Evolutionary conservation across 345 rosid species (phyloP).

Genomic region (Brassica juncea): DNA sequence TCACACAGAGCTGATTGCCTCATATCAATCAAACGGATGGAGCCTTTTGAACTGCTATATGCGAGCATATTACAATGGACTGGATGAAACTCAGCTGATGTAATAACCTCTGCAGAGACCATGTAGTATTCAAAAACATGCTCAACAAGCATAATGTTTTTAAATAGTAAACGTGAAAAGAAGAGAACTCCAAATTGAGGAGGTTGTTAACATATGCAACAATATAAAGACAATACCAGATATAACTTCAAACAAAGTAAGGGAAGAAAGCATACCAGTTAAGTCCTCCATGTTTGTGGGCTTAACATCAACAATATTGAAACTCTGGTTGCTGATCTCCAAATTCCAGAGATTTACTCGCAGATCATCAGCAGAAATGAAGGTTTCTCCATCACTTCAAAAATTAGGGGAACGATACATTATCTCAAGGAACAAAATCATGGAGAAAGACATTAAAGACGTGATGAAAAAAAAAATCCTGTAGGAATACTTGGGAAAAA

Average conservation of each 20-base stretch:
- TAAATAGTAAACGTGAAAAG: conserved; percentile 1
- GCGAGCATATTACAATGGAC: conserved; percentile 89
- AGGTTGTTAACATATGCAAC: conserved; percentile 4
- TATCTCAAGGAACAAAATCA: conserved; percentile 14
- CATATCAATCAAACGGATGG: conserved; percentile 95
- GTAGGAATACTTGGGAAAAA: conserved; percentile 3
- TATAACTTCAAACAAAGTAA: not conserved
- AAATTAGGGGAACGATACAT: conserved; percentile 9
- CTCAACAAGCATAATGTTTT: not conserved
- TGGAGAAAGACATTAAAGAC: not conserved
- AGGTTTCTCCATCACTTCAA: conserved; percentile 92
- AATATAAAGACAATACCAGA: not conserved
- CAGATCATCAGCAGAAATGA: conserved; percentile 97
- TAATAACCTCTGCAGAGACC: conserved; percentile 88
- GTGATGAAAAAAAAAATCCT: too few relatives aligned
- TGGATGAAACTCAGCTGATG: conserved; percentile 99
- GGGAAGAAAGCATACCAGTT: conserved; percentile 59
- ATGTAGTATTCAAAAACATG: conserved; percentile 25
- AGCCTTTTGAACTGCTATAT: conserved; percentile 99
- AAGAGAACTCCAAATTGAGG: not conserved
- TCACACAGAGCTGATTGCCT: conserved; percentile 98
- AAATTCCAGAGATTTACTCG: conserved; percentile 99
- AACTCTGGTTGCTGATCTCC: conserved; percentile 97
- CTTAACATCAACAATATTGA: conserved; percentile 96
- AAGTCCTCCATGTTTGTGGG: conserved; percentile 99